Evolutionary conservation across 2,329 filamentous ascomycete genomes (phyloP).

Genomic region (Verticillium dahliae): DNA sequence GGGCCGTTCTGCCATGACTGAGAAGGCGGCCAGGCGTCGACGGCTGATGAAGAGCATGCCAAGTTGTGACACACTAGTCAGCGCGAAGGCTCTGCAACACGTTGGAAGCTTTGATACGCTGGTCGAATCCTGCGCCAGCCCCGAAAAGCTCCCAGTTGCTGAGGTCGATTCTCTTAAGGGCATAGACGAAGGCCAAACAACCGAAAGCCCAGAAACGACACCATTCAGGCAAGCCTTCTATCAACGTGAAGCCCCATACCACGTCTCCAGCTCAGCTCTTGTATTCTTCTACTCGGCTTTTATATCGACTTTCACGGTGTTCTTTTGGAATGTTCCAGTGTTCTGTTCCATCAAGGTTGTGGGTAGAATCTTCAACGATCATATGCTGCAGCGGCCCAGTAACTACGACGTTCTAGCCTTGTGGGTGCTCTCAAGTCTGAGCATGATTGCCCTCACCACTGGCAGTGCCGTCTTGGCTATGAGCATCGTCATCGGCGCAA

Average conservation of each 20-base stretch:
- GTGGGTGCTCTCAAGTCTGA: constrained; percentile 29
- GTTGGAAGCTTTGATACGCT: constrained; percentile 19
- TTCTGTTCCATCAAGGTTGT: constrained; percentile 41
- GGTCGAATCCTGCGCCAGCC: constrained; percentile 5
- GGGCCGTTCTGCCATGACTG: constrained; percentile 2
- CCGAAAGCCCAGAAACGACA: constrained; percentile 16
- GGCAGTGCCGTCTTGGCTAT: constrained; percentile 35
- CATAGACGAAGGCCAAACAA: not conserved
- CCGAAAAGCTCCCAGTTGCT: not conserved
- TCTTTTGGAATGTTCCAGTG: constrained; percentile 45
- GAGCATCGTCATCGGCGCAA: constrained; percentile 34
- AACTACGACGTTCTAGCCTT: constrained; percentile 26
- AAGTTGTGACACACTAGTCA: constrained; percentile 10
- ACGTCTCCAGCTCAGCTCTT: constrained; percentile 36
- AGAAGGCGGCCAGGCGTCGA: constrained; percentile 7
- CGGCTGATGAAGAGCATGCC: constrained; percentile 6
- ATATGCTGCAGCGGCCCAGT: constrained; percentile 13
- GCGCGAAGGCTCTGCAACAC: constrained; percentile 11
- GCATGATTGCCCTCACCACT: constrained; percentile 34
- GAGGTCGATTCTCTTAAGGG: constrained; percentile 1
- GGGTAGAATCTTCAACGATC: constrained; percentile 21
- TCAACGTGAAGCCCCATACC: constrained; percentile 40
- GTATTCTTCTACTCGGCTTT: constrained; percentile 44
- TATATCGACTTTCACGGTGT: constrained; percentile 34
- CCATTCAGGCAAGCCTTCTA: constrained; percentile 53